Evolutionary conservation across 2,329 filamentous ascomycete species (phyloP).

Genomic region (Phialophora expanda): DNA sequence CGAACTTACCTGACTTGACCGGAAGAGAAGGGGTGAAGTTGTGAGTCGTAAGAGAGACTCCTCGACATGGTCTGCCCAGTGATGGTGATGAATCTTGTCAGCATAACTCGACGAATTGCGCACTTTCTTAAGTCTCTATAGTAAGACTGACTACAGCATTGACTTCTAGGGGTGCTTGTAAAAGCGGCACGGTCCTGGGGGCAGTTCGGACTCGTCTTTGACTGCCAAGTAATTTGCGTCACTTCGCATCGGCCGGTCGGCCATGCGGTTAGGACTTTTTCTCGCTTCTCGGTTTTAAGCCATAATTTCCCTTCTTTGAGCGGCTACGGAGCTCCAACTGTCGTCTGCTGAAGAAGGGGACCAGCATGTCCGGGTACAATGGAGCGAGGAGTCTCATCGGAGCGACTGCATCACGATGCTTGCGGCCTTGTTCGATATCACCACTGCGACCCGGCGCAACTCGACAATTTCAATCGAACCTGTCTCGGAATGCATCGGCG

Average conservation of each 20-base stretch:
- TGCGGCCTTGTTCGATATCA: constrained; percentile 11
- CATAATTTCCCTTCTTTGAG: background rate
- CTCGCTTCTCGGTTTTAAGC: background rate
- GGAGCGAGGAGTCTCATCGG: constrained; percentile 16
- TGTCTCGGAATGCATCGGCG: constrained; percentile 8
- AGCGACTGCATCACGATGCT: background rate
- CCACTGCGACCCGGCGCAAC: constrained; percentile 7
- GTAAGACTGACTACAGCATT: too few relatives aligned
- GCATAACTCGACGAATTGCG: too few relatives aligned
- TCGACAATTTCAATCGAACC: constrained; percentile 19
- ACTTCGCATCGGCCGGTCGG: background rate
- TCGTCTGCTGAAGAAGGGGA: background rate
- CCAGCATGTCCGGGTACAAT: constrained; percentile 23
- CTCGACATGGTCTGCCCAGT: too few relatives aligned
- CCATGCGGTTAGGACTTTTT: background rate
- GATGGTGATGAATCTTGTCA: too few relatives aligned
- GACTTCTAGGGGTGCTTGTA: too few relatives aligned
- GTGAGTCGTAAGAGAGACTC: too few relatives aligned
- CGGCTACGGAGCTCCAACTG: background rate
- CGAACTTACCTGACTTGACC: too few relatives aligned
- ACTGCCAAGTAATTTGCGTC: background rate
- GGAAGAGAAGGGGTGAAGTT: too few relatives aligned
- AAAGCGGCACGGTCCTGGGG: too few relatives aligned
- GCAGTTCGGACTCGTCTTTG: too few relatives aligned
- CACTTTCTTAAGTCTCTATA: too few relatives aligned